Percentiles rank a stretch among this genome's conserved stretches.
Conservation (phyloP, 345 rosid genomes). For the Euphorbia pulcherrima region DNA sequence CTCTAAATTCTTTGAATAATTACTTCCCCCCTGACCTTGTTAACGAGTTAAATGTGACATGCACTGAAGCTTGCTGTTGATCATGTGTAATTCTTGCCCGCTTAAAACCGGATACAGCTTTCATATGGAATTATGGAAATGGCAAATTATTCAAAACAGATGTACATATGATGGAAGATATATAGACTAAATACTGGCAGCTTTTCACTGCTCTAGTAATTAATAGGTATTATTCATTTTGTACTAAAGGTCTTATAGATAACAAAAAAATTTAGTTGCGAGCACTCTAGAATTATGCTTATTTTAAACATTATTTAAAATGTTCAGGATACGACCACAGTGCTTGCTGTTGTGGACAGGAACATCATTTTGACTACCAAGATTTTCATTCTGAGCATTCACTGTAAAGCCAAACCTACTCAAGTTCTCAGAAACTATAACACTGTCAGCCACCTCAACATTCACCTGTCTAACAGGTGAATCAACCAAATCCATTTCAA, state of each 20-base stretch:
- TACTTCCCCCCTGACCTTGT: constrained; percentile 59
- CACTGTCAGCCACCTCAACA: constrained; percentile 37
- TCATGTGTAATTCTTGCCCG: constrained; percentile 49
- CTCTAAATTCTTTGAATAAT: constrained; percentile 8
- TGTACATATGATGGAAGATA: not conserved
- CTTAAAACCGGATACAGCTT: constrained; percentile 68
- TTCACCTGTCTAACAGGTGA: constrained; percentile 33
- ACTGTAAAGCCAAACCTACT: constrained; percentile 21
- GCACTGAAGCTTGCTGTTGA: constrained; percentile 69
- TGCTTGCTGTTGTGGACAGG: constrained; percentile 25
- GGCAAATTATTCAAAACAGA: constrained; percentile 12
- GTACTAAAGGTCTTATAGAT: not conserved
- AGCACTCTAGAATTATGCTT: too few relatives aligned
- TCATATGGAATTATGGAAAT: constrained; percentile 50
- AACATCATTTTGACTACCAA: constrained; percentile 27
- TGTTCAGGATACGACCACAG: constrained; percentile 58
- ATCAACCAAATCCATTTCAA: constrained; percentile 38
- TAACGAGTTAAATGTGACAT: constrained; percentile 58
- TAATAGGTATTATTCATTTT: not conserved
- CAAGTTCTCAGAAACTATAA: constrained; percentile 35
- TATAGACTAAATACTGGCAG: not conserved
- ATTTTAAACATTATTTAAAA: too few relatives aligned
- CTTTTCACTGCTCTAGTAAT: not conserved
- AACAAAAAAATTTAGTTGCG: not conserved
- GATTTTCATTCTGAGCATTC: constrained; percentile 29